These are phyloP conservation scores for Prunus mongolica DNA, from an alignment of 306 rosid species.

Conservation along the genomic window DNA sequence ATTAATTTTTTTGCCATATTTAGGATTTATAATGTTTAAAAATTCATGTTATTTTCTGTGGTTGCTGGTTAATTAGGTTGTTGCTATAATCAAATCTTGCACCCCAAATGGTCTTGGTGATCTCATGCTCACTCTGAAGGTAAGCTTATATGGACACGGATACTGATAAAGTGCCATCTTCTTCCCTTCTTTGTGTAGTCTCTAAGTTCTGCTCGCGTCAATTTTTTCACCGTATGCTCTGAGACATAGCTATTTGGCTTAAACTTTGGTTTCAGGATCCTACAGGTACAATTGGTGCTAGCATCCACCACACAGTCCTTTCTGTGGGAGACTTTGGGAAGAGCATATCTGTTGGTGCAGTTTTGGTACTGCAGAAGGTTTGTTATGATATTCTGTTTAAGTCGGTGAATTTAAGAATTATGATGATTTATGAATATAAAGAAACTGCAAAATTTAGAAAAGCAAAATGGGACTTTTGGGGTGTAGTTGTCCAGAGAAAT, in stretches of 20 bases:
- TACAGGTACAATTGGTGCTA: slow-evolving; percentile 53
- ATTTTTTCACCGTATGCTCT: not conserved
- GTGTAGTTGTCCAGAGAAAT: not conserved
- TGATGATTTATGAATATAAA: not conserved
- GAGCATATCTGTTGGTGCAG: slow-evolving; percentile 63
- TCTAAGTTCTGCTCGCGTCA: not conserved
- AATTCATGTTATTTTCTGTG: not conserved
- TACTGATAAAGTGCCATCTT: not conserved
- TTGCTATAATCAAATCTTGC: slow-evolving; percentile 64
- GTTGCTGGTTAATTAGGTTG: slow-evolving; percentile 32
- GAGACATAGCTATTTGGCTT: not conserved
- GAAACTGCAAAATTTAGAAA: not conserved
- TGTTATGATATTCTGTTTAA: not conserved
- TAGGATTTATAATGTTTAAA: not conserved
- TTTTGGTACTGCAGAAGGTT: slow-evolving; percentile 65
- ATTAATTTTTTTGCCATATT: too few species aligned
- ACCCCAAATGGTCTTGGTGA: slow-evolving; percentile 72
- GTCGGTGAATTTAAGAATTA: not conserved
- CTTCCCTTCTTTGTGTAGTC: not conserved
- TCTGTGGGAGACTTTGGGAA: slow-evolving; percentile 40
- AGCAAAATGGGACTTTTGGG: not conserved
- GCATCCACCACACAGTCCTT: slow-evolving; percentile 59
- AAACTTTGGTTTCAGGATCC: slow-evolving; percentile 64
- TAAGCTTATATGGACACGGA: slow-evolving; percentile 16
- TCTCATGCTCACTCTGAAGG: slow-evolving; percentile 67